Base-by-base conservation (phyloP, 1,284 basidiomycete species). In the Cutaneotrichosporon sp. region DNA sequence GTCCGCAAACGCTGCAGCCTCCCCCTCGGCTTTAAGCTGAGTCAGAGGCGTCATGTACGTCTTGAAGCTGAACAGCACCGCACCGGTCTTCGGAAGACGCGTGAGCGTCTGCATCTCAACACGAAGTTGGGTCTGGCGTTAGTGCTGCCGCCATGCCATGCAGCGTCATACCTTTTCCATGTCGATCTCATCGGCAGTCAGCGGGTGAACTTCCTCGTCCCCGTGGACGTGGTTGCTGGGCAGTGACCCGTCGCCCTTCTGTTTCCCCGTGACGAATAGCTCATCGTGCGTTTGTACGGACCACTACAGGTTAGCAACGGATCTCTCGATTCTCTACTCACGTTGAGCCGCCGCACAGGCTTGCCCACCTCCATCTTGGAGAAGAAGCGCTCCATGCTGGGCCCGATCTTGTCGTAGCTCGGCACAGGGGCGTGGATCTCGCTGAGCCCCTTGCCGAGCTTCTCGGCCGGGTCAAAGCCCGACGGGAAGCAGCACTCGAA, bases 381-480 rank as follows among this genome's bases (percentile, higher is more conserved):
- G 20, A 56, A 56, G 50, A 49, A 56, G 31, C 54, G 54, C 46
- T 56, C 54, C 54, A 56, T 56, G 38, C 50, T 52, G 2, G 50
- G 54, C 24, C 50, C 54, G 32, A 56, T 56, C 19, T 42, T 31
- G 6, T 56, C 43, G 41, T 56, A 56, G 42, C 17, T 35, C 22
- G 54, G 54, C 31, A 56, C 54, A 0, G 54, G 54, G 9, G 24
- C 54, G 32, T 56, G 54, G 38, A 56, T 56, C 5, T 42, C 54
- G 1, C 12, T 26, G 2, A 56, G 38, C 1, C 54, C 54, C 12
- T 45, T 29, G 32, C 54, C 54, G 10, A 56, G 54, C 43, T 56
- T 56, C 8, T 8, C 8, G n/a, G 31, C 27, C 26, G 54, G 54
- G 43, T 56, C 50, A 26, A 56, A 56, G 19, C 54, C 54, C 1